Percentiles rank a stretch among this genome's conserved stretches.
Conservation (phyloP, 2,329 filamentous ascomycete species). For the Aspergillus oerlinghausenensis region DNA sequence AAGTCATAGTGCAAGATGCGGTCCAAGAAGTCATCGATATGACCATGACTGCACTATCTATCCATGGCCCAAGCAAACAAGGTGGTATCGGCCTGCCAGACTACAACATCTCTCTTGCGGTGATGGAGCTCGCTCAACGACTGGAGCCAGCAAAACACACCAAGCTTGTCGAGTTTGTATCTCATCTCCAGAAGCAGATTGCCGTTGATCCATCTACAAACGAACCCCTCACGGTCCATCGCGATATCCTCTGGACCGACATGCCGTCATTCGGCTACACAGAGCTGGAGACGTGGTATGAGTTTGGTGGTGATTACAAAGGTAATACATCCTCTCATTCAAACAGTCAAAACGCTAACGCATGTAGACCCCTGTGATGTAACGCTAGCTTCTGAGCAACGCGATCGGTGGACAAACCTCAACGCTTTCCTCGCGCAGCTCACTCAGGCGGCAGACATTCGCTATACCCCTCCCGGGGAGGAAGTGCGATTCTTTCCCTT, state of each 20-base stretch:
- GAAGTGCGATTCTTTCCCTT: not conserved
- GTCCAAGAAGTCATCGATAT: not conserved
- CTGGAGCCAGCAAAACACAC: not conserved
- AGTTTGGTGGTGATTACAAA: not conserved
- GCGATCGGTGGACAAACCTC: slow-evolving; percentile 27
- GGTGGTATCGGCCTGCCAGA: not conserved
- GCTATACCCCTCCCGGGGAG: slow-evolving; percentile 2
- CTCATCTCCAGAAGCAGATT: not conserved
- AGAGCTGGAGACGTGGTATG: not conserved
- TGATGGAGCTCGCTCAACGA: not conserved
- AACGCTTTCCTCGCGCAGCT: slow-evolving; percentile 15
- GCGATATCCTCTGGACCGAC: not conserved
- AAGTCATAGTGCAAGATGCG: not conserved
- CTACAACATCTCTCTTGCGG: not conserved
- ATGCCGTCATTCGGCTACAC: not conserved
- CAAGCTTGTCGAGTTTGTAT: not conserved
- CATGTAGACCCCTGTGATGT: not conserved
- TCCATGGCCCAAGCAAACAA: not conserved
- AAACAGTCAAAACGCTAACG: not conserved
- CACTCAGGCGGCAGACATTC: slow-evolving; percentile 10
- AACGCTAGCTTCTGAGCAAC: slow-evolving; percentile 24
- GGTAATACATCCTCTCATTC: not conserved
- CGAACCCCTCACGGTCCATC: not conserved
- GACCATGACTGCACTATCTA: not conserved
- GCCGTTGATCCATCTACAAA: not conserved